Percentiles rank a stretch among this genome's conserved stretches.
These are phyloP conservation scores for Phytophthora ohioensis DNA, from an alignment of 352 stramenopile species.

Conservation along the genomic window DNA sequence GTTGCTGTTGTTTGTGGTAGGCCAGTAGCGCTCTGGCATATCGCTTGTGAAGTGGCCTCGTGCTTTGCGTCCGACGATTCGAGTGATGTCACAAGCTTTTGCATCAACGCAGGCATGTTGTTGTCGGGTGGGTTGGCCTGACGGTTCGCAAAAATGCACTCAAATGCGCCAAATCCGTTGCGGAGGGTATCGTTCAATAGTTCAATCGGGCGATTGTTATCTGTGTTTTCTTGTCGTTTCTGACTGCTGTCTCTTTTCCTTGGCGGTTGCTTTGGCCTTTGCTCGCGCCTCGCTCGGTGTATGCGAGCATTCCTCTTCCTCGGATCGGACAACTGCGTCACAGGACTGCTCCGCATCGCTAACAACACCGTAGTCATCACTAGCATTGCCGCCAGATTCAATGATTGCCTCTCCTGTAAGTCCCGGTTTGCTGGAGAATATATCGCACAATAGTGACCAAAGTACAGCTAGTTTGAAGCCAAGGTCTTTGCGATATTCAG, in stretches of 20 bases:
- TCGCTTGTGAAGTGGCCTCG: no score
- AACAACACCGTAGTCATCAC: no score
- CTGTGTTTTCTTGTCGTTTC: not conserved
- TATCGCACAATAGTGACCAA: not conserved
- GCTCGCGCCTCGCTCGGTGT: no score
- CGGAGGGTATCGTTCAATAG: conserved; percentile 11
- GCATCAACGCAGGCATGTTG: no score
- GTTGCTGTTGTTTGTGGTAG: no score
- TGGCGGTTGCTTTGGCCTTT: conserved; percentile 5
- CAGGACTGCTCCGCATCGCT: no score
- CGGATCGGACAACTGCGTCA: no score
- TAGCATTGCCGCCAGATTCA: no score
- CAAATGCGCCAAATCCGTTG: conserved; percentile 2
- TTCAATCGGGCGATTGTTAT: not conserved
- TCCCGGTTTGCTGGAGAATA: conserved; percentile 2
- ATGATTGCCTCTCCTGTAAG: conserved; percentile 18
- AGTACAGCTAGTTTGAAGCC: not conserved
- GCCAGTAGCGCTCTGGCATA: no score
- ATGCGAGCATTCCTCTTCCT: no score
- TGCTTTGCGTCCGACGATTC: no score
- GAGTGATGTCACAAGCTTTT: no score
- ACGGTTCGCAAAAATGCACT: conserved; percentile 2
- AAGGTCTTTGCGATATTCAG: conserved; percentile 1
- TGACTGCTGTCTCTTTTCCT: not conserved
- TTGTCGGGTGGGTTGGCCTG: not conserved